Evolutionary conservation across 805 yeast species (phyloP), one percentile per base, ranked within the genome.

Genomic region (Teunomyces kruisii): DNA sequence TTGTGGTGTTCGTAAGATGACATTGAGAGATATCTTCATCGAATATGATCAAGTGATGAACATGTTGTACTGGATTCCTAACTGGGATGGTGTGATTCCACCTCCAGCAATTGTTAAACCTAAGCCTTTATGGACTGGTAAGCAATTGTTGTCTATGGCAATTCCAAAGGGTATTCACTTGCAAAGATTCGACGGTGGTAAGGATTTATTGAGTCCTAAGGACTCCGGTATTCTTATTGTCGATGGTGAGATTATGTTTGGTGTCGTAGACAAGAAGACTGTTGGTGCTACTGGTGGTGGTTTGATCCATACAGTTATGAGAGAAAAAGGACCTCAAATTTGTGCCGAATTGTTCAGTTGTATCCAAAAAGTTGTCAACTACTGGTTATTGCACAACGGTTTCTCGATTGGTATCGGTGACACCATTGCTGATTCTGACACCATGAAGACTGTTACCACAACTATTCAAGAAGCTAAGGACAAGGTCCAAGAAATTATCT

Each of bases 371-470:
- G 95, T 94, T 47, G 97, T 91, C 32, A 94, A 94, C 68, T 94
- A 79, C 67, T 94, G 99, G 99, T 76, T 94, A 49, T 76, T 94
- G 43, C 99, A 95, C 64, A 88, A 88, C 58, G 98, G 99, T 49
- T 94, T 94, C 72, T 92, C 98, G 9, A 95, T 95, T 57, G 99
- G 99, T 79, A 94, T 94, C 69, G 99, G 99, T 76, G 99, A 94
- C 70, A 94, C 99, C 3, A 95, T 94, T 73, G 99, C 99, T 40
- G 99, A 95, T 75, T 81, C 91, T n/a, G 84, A 80, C 26, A 94
- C 99, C 33, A 95, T 94, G 96, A 83, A 84, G 55, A 86, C 85
- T 55, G 91, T 94, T 57, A 94, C 98, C 1, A 84, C 86, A 47
- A 92, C 98, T 3, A 94, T 94, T 66, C 84, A 88, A 42, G 88